Evolutionary conservation across 371 early-diverging fungal species (phyloP).

Genomic region (Mortierella polycephala): DNA sequence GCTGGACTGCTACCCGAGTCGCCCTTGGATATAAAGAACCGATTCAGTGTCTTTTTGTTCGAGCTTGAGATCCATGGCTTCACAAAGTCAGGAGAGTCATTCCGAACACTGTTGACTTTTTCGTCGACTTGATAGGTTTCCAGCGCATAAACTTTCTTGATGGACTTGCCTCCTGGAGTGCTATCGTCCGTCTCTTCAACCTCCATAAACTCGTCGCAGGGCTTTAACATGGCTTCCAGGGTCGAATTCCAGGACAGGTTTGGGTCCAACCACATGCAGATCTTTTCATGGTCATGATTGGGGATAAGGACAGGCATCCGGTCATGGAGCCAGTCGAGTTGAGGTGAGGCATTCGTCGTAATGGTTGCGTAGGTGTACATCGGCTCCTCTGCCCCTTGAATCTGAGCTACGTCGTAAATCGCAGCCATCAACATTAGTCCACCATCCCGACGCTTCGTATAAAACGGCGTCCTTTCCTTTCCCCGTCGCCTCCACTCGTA

Average conservation of each 20-base stretch:
- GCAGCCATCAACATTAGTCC: conserved; percentile 73
- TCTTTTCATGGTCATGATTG: conserved; percentile 57
- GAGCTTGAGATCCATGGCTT: conserved; percentile 50
- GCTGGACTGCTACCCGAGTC: background rate
- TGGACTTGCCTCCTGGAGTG: background rate
- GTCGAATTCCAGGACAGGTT: conserved; percentile 52
- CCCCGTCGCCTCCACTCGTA: conserved; percentile 77
- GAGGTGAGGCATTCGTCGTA: conserved; percentile 63
- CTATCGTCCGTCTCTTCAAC: conserved; percentile 38
- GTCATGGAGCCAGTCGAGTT: conserved; percentile 70
- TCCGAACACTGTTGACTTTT: conserved; percentile 46
- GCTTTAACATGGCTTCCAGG: conserved; percentile 60
- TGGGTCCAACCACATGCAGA: conserved; percentile 70
- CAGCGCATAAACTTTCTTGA: conserved; percentile 29
- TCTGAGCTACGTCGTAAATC: conserved; percentile 60
- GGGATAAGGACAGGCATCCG: conserved; percentile 80
- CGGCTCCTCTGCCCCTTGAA: conserved; percentile 53
- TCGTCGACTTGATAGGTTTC: conserved; percentile 53
- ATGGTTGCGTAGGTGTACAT: conserved; percentile 68
- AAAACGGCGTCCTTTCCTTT: conserved; percentile 67
- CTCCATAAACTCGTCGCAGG: conserved; percentile 63
- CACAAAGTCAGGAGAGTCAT: conserved; percentile 42
- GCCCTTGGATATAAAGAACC: conserved; percentile 29
- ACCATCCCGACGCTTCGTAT: conserved; percentile 66
- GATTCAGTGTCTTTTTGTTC: conserved; percentile 44